phyloP scores from a whole-genome alignment of 2,329 filamentous ascomycete species.

The Cordyceps militaris region DNA sequence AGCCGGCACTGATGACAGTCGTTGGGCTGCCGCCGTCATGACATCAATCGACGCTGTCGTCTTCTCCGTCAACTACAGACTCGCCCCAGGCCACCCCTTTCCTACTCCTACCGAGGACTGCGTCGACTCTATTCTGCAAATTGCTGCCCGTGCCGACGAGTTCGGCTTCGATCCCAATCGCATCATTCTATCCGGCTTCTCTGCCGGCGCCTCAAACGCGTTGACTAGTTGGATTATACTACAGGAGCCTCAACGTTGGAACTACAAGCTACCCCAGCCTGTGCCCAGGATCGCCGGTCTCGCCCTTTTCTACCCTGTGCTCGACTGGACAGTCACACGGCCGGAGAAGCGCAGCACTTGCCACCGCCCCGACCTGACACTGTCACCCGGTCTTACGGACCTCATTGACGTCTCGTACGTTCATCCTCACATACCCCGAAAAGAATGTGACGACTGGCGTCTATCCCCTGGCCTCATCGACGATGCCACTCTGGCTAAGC shows the following conservation, averaged over 20 bases:
- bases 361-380: conserved; percentile 47
- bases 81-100: conserved; percentile 58
- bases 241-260: conserved; percentile 34
- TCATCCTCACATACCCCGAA: conserved; percentile 40
- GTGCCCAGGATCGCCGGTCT: conserved; percentile 44
- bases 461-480: conserved; percentile 52
- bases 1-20: conserved; percentile 54
- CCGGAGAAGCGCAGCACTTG: conserved; percentile 49
- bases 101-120: conserved; percentile 60
- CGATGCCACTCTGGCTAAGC: conserved; percentile 43
- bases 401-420: conserved; percentile 59
- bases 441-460: conserved; percentile 43
- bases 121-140: conserved; percentile 56
- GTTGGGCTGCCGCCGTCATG: conserved; percentile 50
- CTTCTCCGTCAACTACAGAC: conserved; percentile 60
- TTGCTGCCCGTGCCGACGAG: conserved; percentile 48
- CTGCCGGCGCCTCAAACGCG: conserved; percentile 52
- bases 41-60: conserved; percentile 49
- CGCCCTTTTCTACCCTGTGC: conserved; percentile 54
- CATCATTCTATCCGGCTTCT: conserved; percentile 57
- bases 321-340: conserved; percentile 53
- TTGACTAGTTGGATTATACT: conserved; percentile 42
- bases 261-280: conserved; percentile 31
- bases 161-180: conserved; percentile 49
- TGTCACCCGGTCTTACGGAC: conserved; percentile 51